These are phyloP conservation scores for Salix suchowensis DNA, from an alignment of 345 rosid genomes.

Conservation along the genomic window DNA sequence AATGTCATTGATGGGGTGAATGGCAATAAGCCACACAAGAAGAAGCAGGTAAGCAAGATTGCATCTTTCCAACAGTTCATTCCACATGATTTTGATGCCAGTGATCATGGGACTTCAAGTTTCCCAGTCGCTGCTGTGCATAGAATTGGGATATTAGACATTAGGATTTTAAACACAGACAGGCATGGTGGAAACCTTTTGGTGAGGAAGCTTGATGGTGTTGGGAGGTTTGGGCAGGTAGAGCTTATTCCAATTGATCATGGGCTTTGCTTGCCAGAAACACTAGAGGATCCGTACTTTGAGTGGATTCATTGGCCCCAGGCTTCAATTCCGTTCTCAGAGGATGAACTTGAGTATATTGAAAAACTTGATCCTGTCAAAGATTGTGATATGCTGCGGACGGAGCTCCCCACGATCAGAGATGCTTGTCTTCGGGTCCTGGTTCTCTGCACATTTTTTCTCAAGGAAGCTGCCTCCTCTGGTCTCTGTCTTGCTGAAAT, in stretches of 20 bases:
- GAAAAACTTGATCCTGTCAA: conserved; percentile 50
- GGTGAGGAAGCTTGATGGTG: conserved; percentile 69
- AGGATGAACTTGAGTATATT: conserved; percentile 86
- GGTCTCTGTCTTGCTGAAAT: conserved; percentile 93
- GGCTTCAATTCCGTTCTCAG: conserved; percentile 95
- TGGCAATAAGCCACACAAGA: conserved; percentile 51
- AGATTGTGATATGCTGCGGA: conserved; percentile 76
- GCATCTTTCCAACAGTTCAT: conserved; percentile 94
- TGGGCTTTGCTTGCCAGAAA: conserved; percentile 94
- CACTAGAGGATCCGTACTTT: conserved; percentile 95
- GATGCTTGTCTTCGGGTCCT: conserved; percentile 85
- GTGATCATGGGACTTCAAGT: conserved; percentile 95
- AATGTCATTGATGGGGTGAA: conserved; percentile 82
- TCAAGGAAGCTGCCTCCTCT: conserved; percentile 73
- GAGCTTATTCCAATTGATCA: conserved; percentile 97
- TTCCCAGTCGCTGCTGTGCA: conserved; percentile 91
- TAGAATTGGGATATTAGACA: conserved; percentile 83
- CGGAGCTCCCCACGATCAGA: conserved; percentile 89
- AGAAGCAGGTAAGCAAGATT: conserved; percentile 81
- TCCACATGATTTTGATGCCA: conserved; percentile 91
- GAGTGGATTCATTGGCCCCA: conserved; percentile 99
- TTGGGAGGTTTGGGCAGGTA: conserved; percentile 70
- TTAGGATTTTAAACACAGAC: conserved; percentile 89
- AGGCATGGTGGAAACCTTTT: conserved; percentile 96
- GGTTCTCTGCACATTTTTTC: conserved; percentile 75